Base-by-base conservation (phyloP, 371 early-diverging fungal genomes). In the Mycotypha africana region DNA sequence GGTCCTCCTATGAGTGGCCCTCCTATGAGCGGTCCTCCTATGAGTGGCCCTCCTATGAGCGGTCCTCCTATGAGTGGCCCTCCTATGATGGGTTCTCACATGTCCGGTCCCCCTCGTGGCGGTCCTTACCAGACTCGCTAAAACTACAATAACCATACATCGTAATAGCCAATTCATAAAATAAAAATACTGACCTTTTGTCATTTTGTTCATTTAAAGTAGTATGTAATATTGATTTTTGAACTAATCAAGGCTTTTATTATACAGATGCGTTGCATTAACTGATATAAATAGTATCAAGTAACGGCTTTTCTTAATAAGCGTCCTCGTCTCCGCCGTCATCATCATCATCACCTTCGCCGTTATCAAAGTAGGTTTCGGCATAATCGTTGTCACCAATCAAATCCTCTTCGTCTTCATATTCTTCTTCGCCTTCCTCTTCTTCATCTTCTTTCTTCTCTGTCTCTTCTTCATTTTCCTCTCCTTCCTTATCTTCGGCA, bases 311-410 rank as follows among this genome's bases (percentile, higher is more conserved):
- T 24, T 8, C 2, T 42, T 48, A 58, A 44, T 58, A 41, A 38
- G 51, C 37, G 11, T 38, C 56, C 39, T 51, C 58, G 47, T 62
- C 63, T 48, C 70, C 73, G 42, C 67, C 73, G 32, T 67, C 76
- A 45, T 72, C 74, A 45, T 56, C 41, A 38, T 67, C 73, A 21
- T 74, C 74, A 2, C 53, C 72, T 58, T 71, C 70, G 28, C 70
- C 78, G 45, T 78, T 73, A 45, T 78, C 78, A 64, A 74, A 74
- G 63, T 78, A 74, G 24, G 62, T 73, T 49, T 70, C 62, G 16
- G 57, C 67, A 60, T 78, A 73, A 52, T 78, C 78, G 30, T 67
- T 73, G 20, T 68, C 74, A 47, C 75, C 78, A 4, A 67, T 60
- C 26, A 65, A 34, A 5, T 78, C 75, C 46, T 74, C 78, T 56